These are phyloP conservation scores for Zymoseptoria tritici DNA, from an alignment of 2,329 filamentous ascomycete species.

Conservation along the genomic window DNA sequence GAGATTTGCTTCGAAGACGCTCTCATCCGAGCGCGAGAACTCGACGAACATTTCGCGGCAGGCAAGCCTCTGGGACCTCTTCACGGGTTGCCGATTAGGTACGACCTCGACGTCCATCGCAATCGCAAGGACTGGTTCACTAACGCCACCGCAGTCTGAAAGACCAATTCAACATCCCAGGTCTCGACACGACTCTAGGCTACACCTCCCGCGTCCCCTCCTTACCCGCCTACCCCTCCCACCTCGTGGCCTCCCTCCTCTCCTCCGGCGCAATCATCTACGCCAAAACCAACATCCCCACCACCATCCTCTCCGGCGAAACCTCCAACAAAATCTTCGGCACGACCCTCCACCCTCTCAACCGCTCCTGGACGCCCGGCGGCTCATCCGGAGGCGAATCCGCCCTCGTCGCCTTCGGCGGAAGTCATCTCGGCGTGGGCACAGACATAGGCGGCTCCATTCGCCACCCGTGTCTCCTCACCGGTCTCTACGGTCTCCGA, in stretches of 20 bases:
- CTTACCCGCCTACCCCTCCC: constrained; percentile 41
- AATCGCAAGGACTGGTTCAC: constrained; percentile 49
- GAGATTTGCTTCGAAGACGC: constrained; percentile 39
- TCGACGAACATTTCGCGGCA: constrained; percentile 18
- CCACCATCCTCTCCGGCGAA: constrained; percentile 37
- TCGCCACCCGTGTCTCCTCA: constrained; percentile 79
- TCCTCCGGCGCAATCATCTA: constrained; percentile 17
- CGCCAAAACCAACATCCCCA: constrained; percentile 48
- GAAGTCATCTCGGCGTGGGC: constrained; percentile 52
- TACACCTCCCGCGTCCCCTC: constrained; percentile 31
- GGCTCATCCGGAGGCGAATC: constrained; percentile 62
- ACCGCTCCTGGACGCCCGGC: not conserved
- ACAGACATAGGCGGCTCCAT: constrained; percentile 58
- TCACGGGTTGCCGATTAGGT: constrained; percentile 51
- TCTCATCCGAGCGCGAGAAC: constrained; percentile 17
- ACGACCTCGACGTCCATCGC: constrained; percentile 49
- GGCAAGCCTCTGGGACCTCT: constrained; percentile 17
- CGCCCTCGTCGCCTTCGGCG: constrained; percentile 51
- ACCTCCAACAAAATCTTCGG: constrained; percentile 31
- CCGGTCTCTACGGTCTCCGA: constrained; percentile 28
- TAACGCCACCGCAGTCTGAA: constrained; percentile 14
- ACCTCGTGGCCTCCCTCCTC: constrained; percentile 15
- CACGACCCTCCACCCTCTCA: not conserved
- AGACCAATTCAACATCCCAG: constrained; percentile 24
- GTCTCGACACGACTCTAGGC: constrained; percentile 11